Conservation (phyloP, 345 rosid species). For the Nephelium lappaceum region DNA sequence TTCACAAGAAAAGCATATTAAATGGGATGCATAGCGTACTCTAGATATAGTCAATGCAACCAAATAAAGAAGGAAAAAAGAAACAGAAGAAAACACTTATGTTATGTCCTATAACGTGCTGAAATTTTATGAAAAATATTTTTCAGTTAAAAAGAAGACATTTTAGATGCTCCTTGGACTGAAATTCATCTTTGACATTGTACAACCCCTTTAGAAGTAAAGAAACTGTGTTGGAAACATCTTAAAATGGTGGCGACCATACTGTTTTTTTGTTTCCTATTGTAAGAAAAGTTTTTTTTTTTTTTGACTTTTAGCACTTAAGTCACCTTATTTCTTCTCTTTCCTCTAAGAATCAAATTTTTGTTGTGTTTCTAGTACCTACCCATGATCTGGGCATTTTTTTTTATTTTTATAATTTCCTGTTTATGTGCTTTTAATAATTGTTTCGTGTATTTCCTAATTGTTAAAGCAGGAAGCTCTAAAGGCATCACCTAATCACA, state of each 20-base stretch:
- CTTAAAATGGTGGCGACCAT: neutral
- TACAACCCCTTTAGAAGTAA: neutral
- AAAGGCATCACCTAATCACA: slow-evolving; percentile 56
- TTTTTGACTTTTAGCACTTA: neutral
- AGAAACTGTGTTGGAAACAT: neutral
- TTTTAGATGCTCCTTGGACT: neutral
- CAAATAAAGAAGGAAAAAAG: neutral
- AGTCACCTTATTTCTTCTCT: no score
- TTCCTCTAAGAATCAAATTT: neutral
- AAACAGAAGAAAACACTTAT: neutral
- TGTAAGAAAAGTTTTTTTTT: neutral
- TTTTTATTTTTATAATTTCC: neutral
- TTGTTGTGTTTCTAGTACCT: neutral
- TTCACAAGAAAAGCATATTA: neutral
- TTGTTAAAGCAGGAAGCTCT: slow-evolving; percentile 51
- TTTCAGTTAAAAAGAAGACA: neutral
- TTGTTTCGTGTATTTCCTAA: slow-evolving; percentile 16
- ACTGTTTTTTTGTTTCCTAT: neutral
- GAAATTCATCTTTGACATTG: neutral
- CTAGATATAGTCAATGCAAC: neutral
- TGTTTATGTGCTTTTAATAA: neutral
- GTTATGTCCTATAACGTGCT: neutral
- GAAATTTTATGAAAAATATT: neutral
- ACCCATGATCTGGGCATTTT: neutral
- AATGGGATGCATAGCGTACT: neutral